These are phyloP conservation scores for Saraca asoca DNA, from an alignment of 331 rosid genomes.

Conservation along the genomic window DNA sequence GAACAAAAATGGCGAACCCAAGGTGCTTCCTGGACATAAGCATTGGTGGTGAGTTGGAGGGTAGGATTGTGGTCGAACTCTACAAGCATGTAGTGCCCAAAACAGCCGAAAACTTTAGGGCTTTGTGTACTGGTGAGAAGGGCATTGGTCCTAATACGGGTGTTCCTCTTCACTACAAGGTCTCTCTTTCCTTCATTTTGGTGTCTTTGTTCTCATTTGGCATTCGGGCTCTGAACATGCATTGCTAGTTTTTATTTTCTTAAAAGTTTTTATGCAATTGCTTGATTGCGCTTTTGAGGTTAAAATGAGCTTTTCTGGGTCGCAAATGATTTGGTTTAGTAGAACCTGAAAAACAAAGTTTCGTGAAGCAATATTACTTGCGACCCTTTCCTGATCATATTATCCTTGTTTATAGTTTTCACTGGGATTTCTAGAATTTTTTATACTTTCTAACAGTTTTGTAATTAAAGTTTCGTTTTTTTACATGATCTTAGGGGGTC, in stretches of 20 bases:
- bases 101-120: slow-evolving; percentile 60
- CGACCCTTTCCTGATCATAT: not conserved
- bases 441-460: too few species aligned
- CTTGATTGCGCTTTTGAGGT: too few species aligned
- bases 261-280: too few species aligned
- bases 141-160: slow-evolving; percentile 62
- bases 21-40: slow-evolving; percentile 59
- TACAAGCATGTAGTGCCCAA: slow-evolving; percentile 56
- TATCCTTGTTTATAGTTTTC: too few species aligned
- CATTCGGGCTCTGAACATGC: not conserved
- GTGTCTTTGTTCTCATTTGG: not conserved
- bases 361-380: too few species aligned
- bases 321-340: too few species aligned
- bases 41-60: slow-evolving; percentile 62
- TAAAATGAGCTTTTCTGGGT: too few species aligned
- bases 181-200: not conserved
- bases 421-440: too few species aligned
- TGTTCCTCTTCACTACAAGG: slow-evolving; percentile 61
- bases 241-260: too few species aligned
- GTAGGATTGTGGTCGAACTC: slow-evolving; percentile 59
- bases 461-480: too few species aligned
- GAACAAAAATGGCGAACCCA: slow-evolving; percentile 39
- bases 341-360: too few species aligned
- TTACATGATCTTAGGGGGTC: slow-evolving; percentile 47
- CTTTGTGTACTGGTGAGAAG: slow-evolving; percentile 62